Base-by-base conservation (phyloP, 2,329 filamentous ascomycete genomes). In the Madurella mycetomatis region DNA sequence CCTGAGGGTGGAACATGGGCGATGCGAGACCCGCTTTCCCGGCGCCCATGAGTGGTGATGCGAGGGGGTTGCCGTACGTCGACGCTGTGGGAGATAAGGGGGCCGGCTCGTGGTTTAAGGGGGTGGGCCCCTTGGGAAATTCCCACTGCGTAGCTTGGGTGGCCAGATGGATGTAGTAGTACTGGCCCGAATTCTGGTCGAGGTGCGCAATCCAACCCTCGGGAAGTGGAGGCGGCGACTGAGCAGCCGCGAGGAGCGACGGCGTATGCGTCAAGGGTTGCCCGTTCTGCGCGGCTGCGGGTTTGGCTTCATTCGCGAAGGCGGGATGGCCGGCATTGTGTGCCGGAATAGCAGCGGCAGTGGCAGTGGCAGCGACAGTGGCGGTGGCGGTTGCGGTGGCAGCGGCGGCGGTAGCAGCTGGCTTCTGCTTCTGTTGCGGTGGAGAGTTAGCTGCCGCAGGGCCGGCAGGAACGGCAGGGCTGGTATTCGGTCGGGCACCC, bases 161-260 rank as follows among this genome's bases (percentile, higher is more conserved):
- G 1, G 92, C 88, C 31, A 99, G 79, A 69, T 99, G 94, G 56
- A 99, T 99, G 67, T 99, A 99, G 71, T 99, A 99, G 72, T 97
- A 99, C 67, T 97, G 92, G 1, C 94, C 94, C 2, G 92, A 97
- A 67, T 88, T 96, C 62, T 90, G 88, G 68, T 99, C 94, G 4
- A 97, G 79, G 69, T 97, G 94, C 17, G 94, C 90, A 66, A 99
- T 97, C 94, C 94, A 99, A 34, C 94, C 94, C 73, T 99, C 94
- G 5, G 94, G 94, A 15, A 99, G 79, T 2, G 92, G 94, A 18
- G 94, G 94, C 32, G 94, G 94, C 15, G 91, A 95, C 25, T 87
- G 83, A 31, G 90, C 90, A 1, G 86, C 69, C 46, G 69, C 68
- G 47, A 77, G 72, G n/a, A 76, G 71, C 0, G 76, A 76, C 0